Conservation (phyloP, 305 asterid species). For the Withania somnifera region DNA sequence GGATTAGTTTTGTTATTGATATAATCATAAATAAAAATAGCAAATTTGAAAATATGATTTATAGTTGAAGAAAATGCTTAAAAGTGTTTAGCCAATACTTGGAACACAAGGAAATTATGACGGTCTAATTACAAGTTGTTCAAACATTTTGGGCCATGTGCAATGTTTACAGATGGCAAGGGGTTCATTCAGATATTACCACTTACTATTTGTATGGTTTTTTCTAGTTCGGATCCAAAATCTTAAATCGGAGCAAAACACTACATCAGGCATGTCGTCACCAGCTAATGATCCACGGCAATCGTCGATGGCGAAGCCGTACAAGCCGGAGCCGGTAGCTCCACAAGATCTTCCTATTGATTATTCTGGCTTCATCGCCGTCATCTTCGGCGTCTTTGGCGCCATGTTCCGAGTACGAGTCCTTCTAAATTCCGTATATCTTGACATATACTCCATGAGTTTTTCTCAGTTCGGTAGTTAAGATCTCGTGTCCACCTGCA, state of each 20-base stretch:
- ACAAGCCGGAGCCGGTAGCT: constrained; percentile 37
- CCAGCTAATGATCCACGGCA: constrained; percentile 80
- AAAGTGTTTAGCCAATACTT: background rate
- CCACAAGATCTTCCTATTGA: constrained; percentile 79
- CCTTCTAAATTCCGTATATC: background rate
- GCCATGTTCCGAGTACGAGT: constrained; percentile 73
- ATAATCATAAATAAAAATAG: background rate
- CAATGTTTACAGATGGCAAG: background rate
- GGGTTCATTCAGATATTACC: background rate
- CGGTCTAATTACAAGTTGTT: background rate
- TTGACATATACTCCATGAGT: background rate
- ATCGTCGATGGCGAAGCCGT: constrained; percentile 74
- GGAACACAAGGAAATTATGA: background rate
- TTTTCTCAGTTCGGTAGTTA: background rate
- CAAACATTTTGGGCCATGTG: background rate
- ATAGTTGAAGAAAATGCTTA: background rate
- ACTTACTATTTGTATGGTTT: background rate
- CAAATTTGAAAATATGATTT: background rate
- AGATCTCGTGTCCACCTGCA: no score
- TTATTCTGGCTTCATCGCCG: constrained; percentile 86
- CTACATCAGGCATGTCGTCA: constrained; percentile 44
- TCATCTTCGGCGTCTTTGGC: constrained; percentile 80
- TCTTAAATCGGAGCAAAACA: background rate
- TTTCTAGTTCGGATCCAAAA: background rate
- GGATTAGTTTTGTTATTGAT: background rate